These are phyloP conservation scores for Ramaria sp. DNA, from an alignment of 768 basidiomycete genomes.

Conservation along the genomic window DNA sequence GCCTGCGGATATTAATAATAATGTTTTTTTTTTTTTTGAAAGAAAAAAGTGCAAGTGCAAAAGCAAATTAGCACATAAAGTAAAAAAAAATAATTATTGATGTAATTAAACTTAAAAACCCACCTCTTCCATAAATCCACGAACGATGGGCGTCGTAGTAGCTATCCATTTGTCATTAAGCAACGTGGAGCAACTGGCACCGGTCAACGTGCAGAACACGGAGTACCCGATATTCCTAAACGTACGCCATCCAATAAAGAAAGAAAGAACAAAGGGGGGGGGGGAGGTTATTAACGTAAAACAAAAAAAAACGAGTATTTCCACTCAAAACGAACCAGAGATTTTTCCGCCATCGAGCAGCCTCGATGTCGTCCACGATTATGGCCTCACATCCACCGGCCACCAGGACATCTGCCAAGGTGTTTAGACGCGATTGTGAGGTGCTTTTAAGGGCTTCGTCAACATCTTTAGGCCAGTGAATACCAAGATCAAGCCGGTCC, in stretches of 20 bases:
- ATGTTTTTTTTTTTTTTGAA: no score
- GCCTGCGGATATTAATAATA: no score
- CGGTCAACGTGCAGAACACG: neutral
- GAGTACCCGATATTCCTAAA: conserved; percentile 5
- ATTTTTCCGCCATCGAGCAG: conserved; percentile 21
- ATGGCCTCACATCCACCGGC: conserved; percentile 16
- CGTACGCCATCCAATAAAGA: neutral
- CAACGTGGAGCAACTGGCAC: conserved; percentile 1
- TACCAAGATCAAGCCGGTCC: conserved; percentile 20
- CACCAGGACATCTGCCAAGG: conserved; percentile 14
- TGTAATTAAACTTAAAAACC: neutral
- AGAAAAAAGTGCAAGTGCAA: no score
- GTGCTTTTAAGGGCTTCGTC: neutral
- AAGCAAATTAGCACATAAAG: neutral
- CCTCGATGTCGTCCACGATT: conserved; percentile 18
- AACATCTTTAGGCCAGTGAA: conserved; percentile 14
- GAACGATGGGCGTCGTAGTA: conserved; percentile 9
- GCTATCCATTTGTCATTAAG: conserved; percentile 14
- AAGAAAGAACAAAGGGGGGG: neutral
- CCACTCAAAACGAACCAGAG: conserved; percentile 19
- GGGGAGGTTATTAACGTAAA: no score
- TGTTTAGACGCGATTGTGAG: conserved; percentile 11
- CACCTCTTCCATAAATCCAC: conserved; percentile 19
- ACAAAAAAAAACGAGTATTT: no score
- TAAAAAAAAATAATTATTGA: neutral